phyloP scores from a whole-genome alignment of 257 asterid genomes.

The Petrea volubilis region DNA sequence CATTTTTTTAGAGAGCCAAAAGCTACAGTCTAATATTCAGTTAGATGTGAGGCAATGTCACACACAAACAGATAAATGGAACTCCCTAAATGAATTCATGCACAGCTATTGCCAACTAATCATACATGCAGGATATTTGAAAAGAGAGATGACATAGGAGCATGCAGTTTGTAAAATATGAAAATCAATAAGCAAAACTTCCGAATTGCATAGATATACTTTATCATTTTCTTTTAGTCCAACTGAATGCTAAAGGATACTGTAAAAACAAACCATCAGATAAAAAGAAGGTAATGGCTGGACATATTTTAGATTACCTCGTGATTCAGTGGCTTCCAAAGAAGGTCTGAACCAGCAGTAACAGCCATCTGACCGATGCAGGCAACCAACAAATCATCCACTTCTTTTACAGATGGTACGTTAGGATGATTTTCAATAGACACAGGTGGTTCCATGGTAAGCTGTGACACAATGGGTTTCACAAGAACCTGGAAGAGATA shows the following conservation, averaged over 20 bases:
- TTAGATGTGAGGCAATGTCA: not conserved
- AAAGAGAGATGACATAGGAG: not conserved
- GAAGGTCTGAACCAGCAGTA: conserved; percentile 87
- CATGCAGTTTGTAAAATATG: not conserved
- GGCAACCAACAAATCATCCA: conserved; percentile 66
- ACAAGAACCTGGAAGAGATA: conserved; percentile 62
- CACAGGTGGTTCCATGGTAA: conserved; percentile 66
- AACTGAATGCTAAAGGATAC: conserved; percentile 4
- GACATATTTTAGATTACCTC: conserved; percentile 53
- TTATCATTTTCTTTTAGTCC: not conserved
- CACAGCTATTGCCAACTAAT: not conserved
- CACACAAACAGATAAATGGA: not conserved
- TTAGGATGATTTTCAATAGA: conserved; percentile 44
- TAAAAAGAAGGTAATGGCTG: not conserved
- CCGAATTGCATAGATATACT: not conserved
- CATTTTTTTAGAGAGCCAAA: too few species aligned
- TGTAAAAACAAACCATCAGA: not conserved
- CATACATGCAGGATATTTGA: not conserved
- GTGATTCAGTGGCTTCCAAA: conserved; percentile 91
- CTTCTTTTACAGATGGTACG: conserved; percentile 68
- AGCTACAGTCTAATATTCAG: not conserved
- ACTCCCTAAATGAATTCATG: not conserved
- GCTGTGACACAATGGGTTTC: conserved; percentile 86
- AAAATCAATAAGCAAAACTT: not conserved
- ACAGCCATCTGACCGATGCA: conserved; percentile 95